Percentiles rank a stretch among this genome's conserved stretches.
These are phyloP conservation scores for Penstemon barbatus DNA, from an alignment of 257 asterid species.

Conservation along the genomic window DNA sequence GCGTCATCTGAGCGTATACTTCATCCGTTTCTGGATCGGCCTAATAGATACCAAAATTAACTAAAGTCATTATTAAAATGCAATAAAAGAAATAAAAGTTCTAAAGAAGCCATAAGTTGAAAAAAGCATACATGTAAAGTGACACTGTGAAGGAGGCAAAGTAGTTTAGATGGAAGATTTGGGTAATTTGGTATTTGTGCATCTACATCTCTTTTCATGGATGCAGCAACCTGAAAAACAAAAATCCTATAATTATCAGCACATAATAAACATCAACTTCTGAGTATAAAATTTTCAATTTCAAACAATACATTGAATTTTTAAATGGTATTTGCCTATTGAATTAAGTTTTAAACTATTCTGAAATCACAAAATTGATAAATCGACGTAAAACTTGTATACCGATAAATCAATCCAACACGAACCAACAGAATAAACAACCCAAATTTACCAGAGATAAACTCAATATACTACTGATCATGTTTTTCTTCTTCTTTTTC, in stretches of 20 bases:
- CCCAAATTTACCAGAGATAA: neutral
- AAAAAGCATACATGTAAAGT: conserved; percentile 62
- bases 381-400: neutral
- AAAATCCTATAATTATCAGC: conserved; percentile 18
- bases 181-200: conserved; percentile 87
- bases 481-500: too few relatives aligned
- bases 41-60: conserved; percentile 35
- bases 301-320: too few relatives aligned
- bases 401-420: neutral
- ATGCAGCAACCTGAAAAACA: conserved; percentile 80
- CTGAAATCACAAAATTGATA: neutral
- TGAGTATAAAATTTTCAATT: too few relatives aligned
- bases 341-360: neutral
- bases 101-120: conserved; percentile 2
- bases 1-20: conserved; percentile 92
- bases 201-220: conserved; percentile 81
- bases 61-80: conserved; percentile 7
- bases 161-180: conserved; percentile 82
- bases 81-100: neutral
- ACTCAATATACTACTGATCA: neutral
- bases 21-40: conserved; percentile 98
- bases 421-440: neutral
- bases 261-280: neutral
- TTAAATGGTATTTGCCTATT: too few relatives aligned
- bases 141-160: conserved; percentile 81